Base-by-base conservation (phyloP, 768 basidiomycete genomes). In the Mrakia frigida region DNA sequence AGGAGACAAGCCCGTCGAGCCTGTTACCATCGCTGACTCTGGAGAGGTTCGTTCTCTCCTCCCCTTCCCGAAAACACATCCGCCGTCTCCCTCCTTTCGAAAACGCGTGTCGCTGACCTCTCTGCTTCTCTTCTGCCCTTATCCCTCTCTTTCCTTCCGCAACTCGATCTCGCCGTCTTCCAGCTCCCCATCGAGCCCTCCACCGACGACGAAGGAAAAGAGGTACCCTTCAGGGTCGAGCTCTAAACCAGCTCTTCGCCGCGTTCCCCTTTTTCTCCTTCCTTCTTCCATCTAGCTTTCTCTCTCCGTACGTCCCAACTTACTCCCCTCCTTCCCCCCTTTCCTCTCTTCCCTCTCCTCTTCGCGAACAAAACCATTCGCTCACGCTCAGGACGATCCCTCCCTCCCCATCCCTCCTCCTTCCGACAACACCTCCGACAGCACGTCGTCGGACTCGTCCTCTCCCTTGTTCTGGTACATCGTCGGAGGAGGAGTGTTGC, bases 151-250 rank as follows among this genome's bases (percentile, higher is more conserved):
- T 77, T 21, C 74, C 70, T 39, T 74, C 74, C n/a, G n/a, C n/a
- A n/a, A 46, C 74, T 76, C 65, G 43, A 11, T 52, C 35, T 60
- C 46, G 46, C 21, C 43, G 37, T 2, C 61, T 11, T 37, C 43
- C 46, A 82, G 79, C 72, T 82, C 52, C 78, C 76, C 65, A 83
- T 86, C 70, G 90, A 91, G 78, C 84, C 84, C 74, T 87, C 81
- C 74, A 72, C 81, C 52, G 85, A 85, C 79, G 83, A 82, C 52
- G 81, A 90, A 74, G 91, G 90, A 82, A 90, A 92, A 78, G 86
- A 96, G 92, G 93, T 96, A 89, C 95, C 94, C 85, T 84, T 92
- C 81, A 93, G 89, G 82, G 91, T 88, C 88, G 96, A 98, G 89
- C 93, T 98, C 83, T 98, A 88, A 90, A 77, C 69, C 18, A n/a